phyloP scores from a whole-genome alignment of 2,329 filamentous ascomycete genomes.

The Colletotrichum ledebouriae region DNA sequence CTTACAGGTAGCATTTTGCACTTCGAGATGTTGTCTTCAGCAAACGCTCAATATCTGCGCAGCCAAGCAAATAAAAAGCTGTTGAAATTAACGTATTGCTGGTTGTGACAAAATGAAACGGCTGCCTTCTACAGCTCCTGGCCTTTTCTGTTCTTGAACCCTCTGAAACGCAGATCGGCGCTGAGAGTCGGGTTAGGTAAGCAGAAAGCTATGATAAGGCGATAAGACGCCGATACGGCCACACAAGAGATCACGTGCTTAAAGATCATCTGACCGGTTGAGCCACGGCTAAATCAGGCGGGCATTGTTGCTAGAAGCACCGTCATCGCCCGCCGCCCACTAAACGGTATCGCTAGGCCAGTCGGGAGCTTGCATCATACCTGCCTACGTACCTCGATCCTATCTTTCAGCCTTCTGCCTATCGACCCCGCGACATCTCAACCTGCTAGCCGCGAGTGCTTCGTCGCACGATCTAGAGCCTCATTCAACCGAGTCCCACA shows the following conservation, averaged over 20 bases:
- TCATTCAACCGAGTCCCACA: not conserved
- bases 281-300: constrained; percentile 32
- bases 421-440: constrained; percentile 31
- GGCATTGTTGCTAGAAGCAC: constrained; percentile 32
- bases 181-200: not conserved
- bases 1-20: not conserved
- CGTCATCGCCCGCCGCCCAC: constrained; percentile 42
- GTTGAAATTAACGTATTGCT: not conserved
- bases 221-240: constrained; percentile 8
- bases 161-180: too few relatives aligned
- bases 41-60: not conserved
- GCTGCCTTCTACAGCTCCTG: not conserved
- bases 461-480: constrained; percentile 25
- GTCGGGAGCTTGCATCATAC: constrained; percentile 42
- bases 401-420: constrained; percentile 36
- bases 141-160: not conserved
- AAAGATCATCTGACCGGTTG: constrained; percentile 35
- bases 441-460: constrained; percentile 32
- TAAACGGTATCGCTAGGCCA: constrained; percentile 40
- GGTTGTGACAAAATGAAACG: too few relatives aligned
- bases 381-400: constrained; percentile 20
- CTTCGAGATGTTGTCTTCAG: not conserved
- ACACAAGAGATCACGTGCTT: constrained; percentile 26
- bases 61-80: not conserved
- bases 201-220: not conserved